These are phyloP conservation scores for Physcia stellaris DNA, from an alignment of 495 filamentous ascomycete species.

Conservation along the genomic window DNA sequence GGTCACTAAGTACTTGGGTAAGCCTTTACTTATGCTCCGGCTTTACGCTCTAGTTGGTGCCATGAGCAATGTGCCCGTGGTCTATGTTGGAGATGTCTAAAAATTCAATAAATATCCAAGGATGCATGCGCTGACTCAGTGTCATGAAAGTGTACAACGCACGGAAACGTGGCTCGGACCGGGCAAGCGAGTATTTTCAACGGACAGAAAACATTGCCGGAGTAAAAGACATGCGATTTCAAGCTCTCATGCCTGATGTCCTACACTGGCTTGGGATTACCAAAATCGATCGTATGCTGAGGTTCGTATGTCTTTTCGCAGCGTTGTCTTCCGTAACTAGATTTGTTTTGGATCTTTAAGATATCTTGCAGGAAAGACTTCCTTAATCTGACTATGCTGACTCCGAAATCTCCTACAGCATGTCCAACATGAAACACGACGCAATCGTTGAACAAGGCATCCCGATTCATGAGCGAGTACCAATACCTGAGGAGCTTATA, in stretches of 20 bases:
- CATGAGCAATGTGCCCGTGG: too few relatives aligned
- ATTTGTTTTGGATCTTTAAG: slow-evolving; percentile 5
- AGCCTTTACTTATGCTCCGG: too few relatives aligned
- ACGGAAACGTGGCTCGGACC: slow-evolving; percentile 51
- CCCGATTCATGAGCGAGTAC: slow-evolving; percentile 81
- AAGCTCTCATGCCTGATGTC: slow-evolving; percentile 92
- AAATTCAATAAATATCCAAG: too few relatives aligned
- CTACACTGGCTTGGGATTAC: slow-evolving; percentile 97
- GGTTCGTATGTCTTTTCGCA: slow-evolving; percentile 78
- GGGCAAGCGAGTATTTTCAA: slow-evolving; percentile 94
- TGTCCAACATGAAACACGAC: slow-evolving; percentile 95
- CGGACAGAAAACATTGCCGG: slow-evolving; percentile 95
- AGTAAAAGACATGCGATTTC: slow-evolving; percentile 94
- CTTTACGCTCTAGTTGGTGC: too few relatives aligned
- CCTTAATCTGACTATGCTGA: neutral
- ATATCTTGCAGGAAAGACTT: neutral
- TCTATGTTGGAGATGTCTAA: too few relatives aligned
- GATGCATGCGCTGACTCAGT: too few relatives aligned
- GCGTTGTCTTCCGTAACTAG: slow-evolving; percentile 1
- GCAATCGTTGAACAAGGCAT: slow-evolving; percentile 95
- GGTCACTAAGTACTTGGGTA: slow-evolving; percentile 94
- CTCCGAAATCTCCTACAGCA: too few relatives aligned
- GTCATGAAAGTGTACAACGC: too few relatives aligned
- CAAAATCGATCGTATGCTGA: slow-evolving; percentile 97
- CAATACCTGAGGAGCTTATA: slow-evolving; percentile 88